Conservation (phyloP, 768 basidiomycete species). For the Termitomyces sp. region DNA sequence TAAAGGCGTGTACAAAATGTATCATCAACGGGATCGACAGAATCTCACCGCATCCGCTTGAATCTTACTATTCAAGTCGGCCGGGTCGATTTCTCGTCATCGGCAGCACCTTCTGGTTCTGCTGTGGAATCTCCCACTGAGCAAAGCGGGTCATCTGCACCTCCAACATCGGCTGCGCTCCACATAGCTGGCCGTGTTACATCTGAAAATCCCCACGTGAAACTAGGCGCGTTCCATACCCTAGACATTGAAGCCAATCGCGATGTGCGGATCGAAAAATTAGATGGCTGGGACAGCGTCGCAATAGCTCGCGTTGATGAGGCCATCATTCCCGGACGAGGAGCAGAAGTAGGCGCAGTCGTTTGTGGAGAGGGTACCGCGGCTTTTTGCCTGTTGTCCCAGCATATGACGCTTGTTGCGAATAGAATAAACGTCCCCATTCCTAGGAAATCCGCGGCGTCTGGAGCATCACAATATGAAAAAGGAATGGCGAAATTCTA, state of each 20-base stretch:
- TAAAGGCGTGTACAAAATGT: slow-evolving; percentile 80
- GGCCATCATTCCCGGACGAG: slow-evolving; percentile 86
- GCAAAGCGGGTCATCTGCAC: slow-evolving; percentile 28
- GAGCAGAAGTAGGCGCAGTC: slow-evolving; percentile 94
- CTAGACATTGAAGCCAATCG: slow-evolving; percentile 90
- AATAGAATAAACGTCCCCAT: slow-evolving; percentile 87
- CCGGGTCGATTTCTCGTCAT: slow-evolving; percentile 77
- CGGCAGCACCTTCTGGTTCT: slow-evolving; percentile 46
- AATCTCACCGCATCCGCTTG: slow-evolving; percentile 82
- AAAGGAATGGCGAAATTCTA: slow-evolving; percentile 87
- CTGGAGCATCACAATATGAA: slow-evolving; percentile 82
- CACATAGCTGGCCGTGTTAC: slow-evolving; percentile 86
- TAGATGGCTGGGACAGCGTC: slow-evolving; percentile 89
- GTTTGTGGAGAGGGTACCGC: slow-evolving; percentile 96
- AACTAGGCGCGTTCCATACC: slow-evolving; percentile 91
- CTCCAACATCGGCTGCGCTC: slow-evolving; percentile 50
- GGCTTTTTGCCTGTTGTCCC: slow-evolving; percentile 89
- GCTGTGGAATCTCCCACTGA: slow-evolving; percentile 35
- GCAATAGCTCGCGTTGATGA: slow-evolving; percentile 80
- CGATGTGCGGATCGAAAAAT: slow-evolving; percentile 85
- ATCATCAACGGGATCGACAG: slow-evolving; percentile 90
- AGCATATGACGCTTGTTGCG: slow-evolving; percentile 93
- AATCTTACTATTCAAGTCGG: slow-evolving; percentile 81
- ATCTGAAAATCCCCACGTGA: slow-evolving; percentile 84
- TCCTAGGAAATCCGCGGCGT: slow-evolving; percentile 85